Percentiles rank a stretch among this genome's conserved stretches.
Conservation (phyloP, 2,329 filamentous ascomycete genomes). For the Samsoniella hepiali region DNA sequence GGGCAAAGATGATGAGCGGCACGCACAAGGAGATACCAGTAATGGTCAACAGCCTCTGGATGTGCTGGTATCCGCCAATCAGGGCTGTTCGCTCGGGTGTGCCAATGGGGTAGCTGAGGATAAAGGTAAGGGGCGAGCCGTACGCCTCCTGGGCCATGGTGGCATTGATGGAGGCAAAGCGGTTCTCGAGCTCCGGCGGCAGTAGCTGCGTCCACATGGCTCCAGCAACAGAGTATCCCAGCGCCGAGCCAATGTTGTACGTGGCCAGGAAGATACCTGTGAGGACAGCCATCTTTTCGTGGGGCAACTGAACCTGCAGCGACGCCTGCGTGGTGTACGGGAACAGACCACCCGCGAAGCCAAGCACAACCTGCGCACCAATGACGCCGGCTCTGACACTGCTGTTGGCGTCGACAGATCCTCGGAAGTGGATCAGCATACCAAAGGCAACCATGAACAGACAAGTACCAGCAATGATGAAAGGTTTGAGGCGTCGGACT, state of each 20-base stretch:
- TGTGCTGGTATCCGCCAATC: conserved; percentile 43
- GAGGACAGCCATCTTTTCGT: conserved; percentile 59
- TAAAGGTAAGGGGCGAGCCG: conserved; percentile 30
- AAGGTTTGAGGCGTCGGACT: conserved; percentile 59
- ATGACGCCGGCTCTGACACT: conserved; percentile 55
- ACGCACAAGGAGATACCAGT: conserved; percentile 48
- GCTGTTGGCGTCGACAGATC: conserved; percentile 38
- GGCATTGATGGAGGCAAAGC: conserved; percentile 38
- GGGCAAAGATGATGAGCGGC: conserved; percentile 44
- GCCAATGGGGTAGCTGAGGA: conserved; percentile 36
- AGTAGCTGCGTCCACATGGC: conserved; percentile 61
- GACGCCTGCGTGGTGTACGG: conserved; percentile 47
- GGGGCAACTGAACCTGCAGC: conserved; percentile 40
- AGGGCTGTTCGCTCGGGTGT: conserved; percentile 42
- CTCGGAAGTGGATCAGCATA: conserved; percentile 61
- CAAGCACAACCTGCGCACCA: conserved; percentile 59
- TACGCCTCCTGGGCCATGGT: conserved; percentile 35
- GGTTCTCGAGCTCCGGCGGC: conserved; percentile 47
- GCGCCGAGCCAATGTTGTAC: conserved; percentile 61
- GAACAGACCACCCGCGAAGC: conserved; percentile 63
- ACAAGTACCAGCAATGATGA: conserved; percentile 58
- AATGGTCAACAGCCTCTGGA: conserved; percentile 46
- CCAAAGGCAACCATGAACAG: conserved; percentile 65
- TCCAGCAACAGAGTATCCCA: conserved; percentile 59
- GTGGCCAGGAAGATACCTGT: conserved; percentile 60